These are phyloP conservation scores for Candida germanica DNA, from an alignment of 805 yeast species.

Conservation along the genomic window DNA sequence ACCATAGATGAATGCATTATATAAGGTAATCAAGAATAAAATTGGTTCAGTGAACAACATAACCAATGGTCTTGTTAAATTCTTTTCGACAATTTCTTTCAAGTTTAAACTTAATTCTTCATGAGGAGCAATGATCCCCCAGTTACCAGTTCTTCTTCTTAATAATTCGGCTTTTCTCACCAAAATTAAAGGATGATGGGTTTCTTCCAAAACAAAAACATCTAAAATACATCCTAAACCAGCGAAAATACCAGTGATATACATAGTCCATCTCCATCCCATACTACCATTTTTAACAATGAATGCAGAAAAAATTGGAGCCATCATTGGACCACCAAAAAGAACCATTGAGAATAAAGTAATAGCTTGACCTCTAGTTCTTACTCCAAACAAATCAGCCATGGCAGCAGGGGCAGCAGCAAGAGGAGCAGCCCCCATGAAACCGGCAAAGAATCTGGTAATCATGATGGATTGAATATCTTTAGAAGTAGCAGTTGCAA, in stretches of 20 bases:
- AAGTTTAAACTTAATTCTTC: constrained; percentile 30
- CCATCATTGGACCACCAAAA: constrained; percentile 75
- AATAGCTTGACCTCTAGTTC: constrained; percentile 72
- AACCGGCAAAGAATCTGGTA: constrained; percentile 77
- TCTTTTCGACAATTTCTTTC: constrained; percentile 34
- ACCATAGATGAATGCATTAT: constrained; percentile 49
- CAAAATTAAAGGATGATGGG: constrained; percentile 39
- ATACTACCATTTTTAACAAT: constrained; percentile 34
- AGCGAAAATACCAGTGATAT: constrained; percentile 45
- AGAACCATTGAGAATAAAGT: constrained; percentile 69
- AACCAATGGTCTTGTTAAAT: constrained; percentile 34
- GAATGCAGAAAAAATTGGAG: constrained; percentile 60
- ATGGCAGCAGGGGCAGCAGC: constrained; percentile 84
- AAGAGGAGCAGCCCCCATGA: constrained; percentile 79
- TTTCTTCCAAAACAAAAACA: constrained; percentile 33
- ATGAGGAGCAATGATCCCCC: constrained; percentile 39
- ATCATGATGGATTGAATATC: constrained; percentile 75
- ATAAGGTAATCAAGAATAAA: constrained; percentile 40
- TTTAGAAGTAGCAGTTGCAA: constrained; percentile 74
- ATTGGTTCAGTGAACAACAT: constrained; percentile 43
- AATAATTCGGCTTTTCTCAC: constrained; percentile 31
- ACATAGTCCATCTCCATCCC: constrained; percentile 61
- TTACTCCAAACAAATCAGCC: constrained; percentile 73
- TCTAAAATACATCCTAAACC: constrained; percentile 28
- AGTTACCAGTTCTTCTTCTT: constrained; percentile 39